Evolutionary conservation across 805 yeast species (phyloP), one percentile per base, ranked within the genome.

Genomic region (Saturnispora sanitii): DNA sequence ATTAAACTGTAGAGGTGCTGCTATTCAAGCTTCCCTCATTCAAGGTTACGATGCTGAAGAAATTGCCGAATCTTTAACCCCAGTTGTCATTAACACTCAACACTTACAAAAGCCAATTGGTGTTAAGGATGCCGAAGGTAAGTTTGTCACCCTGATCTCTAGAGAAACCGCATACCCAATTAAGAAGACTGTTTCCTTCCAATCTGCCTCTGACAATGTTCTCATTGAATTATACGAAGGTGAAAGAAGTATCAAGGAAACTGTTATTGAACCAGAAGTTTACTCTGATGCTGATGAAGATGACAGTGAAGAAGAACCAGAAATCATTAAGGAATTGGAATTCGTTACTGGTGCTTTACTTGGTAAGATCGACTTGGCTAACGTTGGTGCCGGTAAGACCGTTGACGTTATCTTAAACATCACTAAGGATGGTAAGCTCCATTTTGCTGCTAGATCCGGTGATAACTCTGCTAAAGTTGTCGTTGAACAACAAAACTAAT

Each of bases 101-200:
- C 97, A 92, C 61, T 64, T 87, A 47, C 61, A 73, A 49, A 79
- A 81, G 58, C 81, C 96, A 38, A 77, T 92, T 56, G 98, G 98
- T 61, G 64, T 87, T 49, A 77, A 80, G 57, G 79, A 74, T 53
- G 78, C 77, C 33, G 76, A 77, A 41, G 90, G 86, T 51, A 55
- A 57, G 33, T 84, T 87, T 58, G 71, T 76, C 44, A 75, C 90
- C 32, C 68, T 92, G 33, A 65, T 92, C 40, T 78, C 82, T 45
- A 74, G 78, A 38, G 90, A 87, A 66, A 84, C 97, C 41, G 84
- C 96, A 22, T 78, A 79, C 62, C 98, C 98, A 50, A 82, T 85
- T 57, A 82, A 85, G 65, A 83, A 80, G 65, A 67, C 85, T 13
- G 53, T 83, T 46, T 66, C 75, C 38, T 70, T 90, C 51, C 69